Evolutionary conservation across 352 stramenopile genomes (phyloP).

Genomic region (Phytophthora pseudosyringae): DNA sequence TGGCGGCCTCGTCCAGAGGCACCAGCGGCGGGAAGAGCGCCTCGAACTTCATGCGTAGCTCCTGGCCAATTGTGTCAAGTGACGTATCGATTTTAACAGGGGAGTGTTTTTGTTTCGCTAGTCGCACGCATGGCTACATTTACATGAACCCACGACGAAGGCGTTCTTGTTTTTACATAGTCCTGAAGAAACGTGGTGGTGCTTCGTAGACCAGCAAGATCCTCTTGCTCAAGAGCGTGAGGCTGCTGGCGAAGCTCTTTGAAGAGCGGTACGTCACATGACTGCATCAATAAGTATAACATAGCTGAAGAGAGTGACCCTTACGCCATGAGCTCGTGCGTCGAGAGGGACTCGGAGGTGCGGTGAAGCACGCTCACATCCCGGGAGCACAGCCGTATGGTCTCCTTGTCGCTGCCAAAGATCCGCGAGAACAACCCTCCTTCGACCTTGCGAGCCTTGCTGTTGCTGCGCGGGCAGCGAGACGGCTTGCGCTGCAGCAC

Average conservation of each 20-base stretch:
- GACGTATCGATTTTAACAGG: slow-evolving; percentile 4
- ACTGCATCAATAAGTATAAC: slow-evolving; percentile 5
- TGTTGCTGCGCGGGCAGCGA: slow-evolving; percentile 16
- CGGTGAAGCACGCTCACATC: slow-evolving; percentile 35
- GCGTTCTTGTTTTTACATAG: not conserved
- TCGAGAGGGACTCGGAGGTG: slow-evolving; percentile 28
- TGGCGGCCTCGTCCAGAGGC: slow-evolving; percentile 11
- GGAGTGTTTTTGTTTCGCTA: slow-evolving; percentile 8
- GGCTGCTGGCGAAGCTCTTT: not conserved
- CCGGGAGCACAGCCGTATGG: slow-evolving; percentile 24
- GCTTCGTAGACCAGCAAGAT: not conserved
- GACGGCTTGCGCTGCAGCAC: slow-evolving; percentile 30
- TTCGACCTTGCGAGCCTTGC: slow-evolving; percentile 24
- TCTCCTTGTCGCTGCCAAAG: slow-evolving; percentile 30
- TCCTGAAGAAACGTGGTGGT: not conserved
- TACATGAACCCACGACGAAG: not conserved
- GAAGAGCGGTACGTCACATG: not conserved
- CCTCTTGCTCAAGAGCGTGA: no score
- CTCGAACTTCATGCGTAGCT: slow-evolving; percentile 39
- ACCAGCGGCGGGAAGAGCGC: slow-evolving; percentile 67
- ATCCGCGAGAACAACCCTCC: slow-evolving; percentile 31
- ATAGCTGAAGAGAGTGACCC: not conserved
- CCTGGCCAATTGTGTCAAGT: slow-evolving; percentile 10
- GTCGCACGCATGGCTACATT: slow-evolving; percentile 12
- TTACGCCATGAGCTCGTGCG: slow-evolving; percentile 26